A percentile compares a stretch with the other conserved stretches of the same genome.
phyloP scores from a whole-genome alignment of 2,329 filamentous ascomycete genomes.

The Aureobasidium sp. region DNA sequence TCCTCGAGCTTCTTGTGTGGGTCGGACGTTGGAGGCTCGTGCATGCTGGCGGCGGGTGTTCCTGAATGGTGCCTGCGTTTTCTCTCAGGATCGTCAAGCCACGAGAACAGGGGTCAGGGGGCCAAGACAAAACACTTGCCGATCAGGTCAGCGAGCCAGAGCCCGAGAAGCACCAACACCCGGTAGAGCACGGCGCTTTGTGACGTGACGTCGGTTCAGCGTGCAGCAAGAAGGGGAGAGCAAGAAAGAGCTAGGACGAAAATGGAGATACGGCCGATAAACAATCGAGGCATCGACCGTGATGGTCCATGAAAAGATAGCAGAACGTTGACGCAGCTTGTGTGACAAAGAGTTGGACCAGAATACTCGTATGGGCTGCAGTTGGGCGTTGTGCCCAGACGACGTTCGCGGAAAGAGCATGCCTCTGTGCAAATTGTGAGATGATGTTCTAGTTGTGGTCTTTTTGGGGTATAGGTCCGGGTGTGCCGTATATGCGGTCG shows the following conservation, averaged over 20 bases:
- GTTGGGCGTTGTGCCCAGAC: background rate
- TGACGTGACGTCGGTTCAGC: constrained; percentile 5
- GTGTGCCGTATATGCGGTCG: background rate
- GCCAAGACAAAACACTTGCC: constrained; percentile 12
- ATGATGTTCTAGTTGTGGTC: background rate
- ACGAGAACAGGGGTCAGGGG: constrained; percentile 15
- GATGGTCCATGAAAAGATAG: background rate
- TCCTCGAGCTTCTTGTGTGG: constrained; percentile 13
- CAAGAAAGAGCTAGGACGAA: background rate
- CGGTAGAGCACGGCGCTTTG: background rate
- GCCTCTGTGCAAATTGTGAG: background rate
- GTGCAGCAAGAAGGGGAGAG: background rate
- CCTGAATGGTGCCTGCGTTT: constrained; percentile 11
- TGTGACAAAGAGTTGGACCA: background rate
- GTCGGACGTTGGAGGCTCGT: constrained; percentile 13
- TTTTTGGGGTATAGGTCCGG: background rate
- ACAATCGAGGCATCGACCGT: background rate
- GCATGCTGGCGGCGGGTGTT: constrained; percentile 14
- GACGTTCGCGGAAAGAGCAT: background rate
- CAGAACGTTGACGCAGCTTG: constrained; percentile 8
- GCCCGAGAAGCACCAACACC: background rate
- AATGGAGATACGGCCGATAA: constrained; percentile 3
- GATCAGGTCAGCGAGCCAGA: constrained; percentile 11
- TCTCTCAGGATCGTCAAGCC: constrained; percentile 8
- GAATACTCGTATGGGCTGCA: background rate